Evolutionary conservation across 371 early-diverging fungal species (phyloP).

Genomic region (Rhizopus arrhizus): DNA sequence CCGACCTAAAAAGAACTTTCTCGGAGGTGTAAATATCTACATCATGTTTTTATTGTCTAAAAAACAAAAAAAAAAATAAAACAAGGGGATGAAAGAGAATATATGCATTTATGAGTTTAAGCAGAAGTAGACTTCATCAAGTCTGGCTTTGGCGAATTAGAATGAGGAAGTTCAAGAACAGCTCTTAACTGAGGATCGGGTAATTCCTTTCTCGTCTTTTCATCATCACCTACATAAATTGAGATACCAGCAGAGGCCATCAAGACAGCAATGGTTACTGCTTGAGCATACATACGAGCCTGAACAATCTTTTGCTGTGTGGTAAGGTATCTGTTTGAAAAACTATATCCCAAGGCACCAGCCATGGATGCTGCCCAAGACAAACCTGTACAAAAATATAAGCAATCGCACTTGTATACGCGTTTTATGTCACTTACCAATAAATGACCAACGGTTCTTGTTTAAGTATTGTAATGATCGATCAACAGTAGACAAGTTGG

Average conservation of each 20-base stretch:
- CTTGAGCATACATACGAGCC: constrained; percentile 74
- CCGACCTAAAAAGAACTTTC: too few species aligned
- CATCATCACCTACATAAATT: constrained; percentile 48
- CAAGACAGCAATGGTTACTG: constrained; percentile 51
- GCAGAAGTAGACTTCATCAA: neutral
- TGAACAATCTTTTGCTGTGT: constrained; percentile 77
- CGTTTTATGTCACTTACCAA: constrained; percentile 37
- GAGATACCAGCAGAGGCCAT: constrained; percentile 57
- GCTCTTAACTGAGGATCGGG: constrained; percentile 53
- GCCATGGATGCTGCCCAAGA: constrained; percentile 74
- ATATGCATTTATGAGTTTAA: neutral
- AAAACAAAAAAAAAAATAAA: neutral
- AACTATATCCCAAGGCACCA: constrained; percentile 66
- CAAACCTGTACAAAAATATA: constrained; percentile 40
- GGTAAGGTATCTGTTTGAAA: constrained; percentile 67
- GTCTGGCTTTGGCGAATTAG: constrained; percentile 20
- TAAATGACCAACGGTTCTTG: constrained; percentile 54
- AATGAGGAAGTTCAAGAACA: constrained; percentile 45
- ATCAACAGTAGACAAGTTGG: constrained; percentile 28
- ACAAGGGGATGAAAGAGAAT: too few species aligned
- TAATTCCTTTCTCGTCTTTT: constrained; percentile 25
- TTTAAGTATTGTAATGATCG: constrained; percentile 42
- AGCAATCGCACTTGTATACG: neutral
- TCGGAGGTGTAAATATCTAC: too few species aligned
- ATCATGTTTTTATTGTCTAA: neutral